These are phyloP conservation scores for Parachaetomium inaequale DNA, from an alignment of 495 filamentous ascomycete species.

Conservation along the genomic window DNA sequence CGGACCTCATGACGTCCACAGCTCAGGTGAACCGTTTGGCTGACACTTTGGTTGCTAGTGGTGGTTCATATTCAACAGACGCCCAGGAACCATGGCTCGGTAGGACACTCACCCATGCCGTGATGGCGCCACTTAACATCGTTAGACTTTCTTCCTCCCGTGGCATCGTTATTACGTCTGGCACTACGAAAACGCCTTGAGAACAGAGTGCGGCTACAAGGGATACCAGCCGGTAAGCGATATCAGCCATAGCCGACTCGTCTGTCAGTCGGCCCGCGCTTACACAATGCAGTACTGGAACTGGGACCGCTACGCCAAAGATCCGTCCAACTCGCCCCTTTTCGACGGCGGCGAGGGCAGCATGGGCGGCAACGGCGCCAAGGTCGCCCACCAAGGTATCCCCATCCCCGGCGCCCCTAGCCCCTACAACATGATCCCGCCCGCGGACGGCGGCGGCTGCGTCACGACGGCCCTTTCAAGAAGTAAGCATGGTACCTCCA, in stretches of 20 bases:
- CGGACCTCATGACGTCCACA: too few relatives aligned
- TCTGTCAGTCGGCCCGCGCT: background rate
- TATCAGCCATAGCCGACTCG: background rate
- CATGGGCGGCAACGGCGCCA: conserved; percentile 30
- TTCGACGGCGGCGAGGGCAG: conserved; percentile 33
- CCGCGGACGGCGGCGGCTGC: conserved; percentile 62
- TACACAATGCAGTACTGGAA: conserved; percentile 26
- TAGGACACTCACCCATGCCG: conserved; percentile 33
- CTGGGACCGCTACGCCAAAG: conserved; percentile 29
- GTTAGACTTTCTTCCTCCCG: conserved; percentile 58
- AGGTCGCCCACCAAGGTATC: conserved; percentile 30
- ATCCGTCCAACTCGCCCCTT: conserved; percentile 25
- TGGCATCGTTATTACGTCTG: conserved; percentile 69
- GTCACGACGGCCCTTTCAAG: conserved; percentile 59
- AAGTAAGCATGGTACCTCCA: conserved; percentile 22
- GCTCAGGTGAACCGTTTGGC: background rate
- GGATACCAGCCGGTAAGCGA: conserved; percentile 40
- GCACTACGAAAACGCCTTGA: conserved; percentile 61
- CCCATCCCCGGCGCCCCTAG: conserved; percentile 27
- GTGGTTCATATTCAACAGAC: conserved; percentile 63
- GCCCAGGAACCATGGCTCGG: conserved; percentile 55
- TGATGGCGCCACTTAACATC: background rate
- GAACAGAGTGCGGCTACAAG: conserved; percentile 64
- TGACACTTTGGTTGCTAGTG: conserved; percentile 22
- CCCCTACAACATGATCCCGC: conserved; percentile 31